Evolutionary conservation across 2,329 filamentous ascomycete genomes (phyloP).

Genomic region (Epichloe baconii): DNA sequence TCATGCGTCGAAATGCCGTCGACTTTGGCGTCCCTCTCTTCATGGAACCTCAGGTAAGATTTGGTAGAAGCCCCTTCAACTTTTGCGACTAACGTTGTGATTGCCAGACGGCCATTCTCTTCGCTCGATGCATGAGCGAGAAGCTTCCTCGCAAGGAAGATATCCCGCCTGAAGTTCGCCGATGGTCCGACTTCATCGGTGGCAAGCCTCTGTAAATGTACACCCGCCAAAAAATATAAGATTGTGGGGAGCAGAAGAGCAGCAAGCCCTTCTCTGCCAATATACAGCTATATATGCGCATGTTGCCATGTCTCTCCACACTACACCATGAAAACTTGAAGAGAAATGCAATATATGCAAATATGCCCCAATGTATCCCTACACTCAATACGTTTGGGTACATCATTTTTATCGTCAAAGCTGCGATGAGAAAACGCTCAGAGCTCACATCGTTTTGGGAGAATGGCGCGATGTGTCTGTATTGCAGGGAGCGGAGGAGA

Average conservation of each 20-base stretch:
- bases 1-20: conserved; percentile 95
- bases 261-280: not conserved
- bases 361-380: too few species aligned
- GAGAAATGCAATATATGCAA: not conserved
- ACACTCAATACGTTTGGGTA: too few species aligned
- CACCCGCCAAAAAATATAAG: not conserved
- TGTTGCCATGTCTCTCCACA: too few species aligned
- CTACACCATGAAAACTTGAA: not conserved
- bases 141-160: conserved; percentile 84
- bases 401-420: too few species aligned
- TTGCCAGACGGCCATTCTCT: conserved; percentile 76
- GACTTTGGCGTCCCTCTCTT: conserved; percentile 97
- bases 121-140: conserved; percentile 92
- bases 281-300: not conserved
- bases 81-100: not conserved
- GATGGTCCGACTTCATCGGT: conserved; percentile 92
- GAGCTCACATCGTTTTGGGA: too few species aligned
- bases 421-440: too few species aligned
- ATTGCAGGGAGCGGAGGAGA: conserved; percentile 20
- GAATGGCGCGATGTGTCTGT: too few species aligned
- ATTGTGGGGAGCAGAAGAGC: not conserved
- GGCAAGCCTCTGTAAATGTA: conserved; percentile 54
- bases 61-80: not conserved
- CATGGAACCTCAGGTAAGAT: conserved; percentile 87
- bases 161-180: conserved; percentile 79